Base-by-base conservation (phyloP, 495 filamentous ascomycete species). In the Parmelia sp. region DNA sequence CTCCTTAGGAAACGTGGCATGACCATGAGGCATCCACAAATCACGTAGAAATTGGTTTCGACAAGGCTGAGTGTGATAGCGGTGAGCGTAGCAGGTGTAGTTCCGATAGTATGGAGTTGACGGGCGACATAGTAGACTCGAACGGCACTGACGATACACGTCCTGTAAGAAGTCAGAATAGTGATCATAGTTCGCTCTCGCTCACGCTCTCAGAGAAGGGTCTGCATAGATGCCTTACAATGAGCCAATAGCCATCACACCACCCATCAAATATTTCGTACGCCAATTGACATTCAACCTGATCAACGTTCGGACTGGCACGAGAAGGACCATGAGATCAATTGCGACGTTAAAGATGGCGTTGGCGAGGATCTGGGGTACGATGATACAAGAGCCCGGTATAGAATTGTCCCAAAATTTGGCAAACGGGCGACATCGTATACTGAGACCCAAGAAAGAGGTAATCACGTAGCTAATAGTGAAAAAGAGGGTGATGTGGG, bases 221-320 rank as follows among this genome's bases (percentile, higher is more conserved):
- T 14, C 2, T 14, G 7, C 12, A 14, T 3, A 21, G 3, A 25
- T 6, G 15, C 4, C 56, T 37, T 58, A 58, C 56, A 39, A 11
- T 8, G 56, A 39, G 4, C 56, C 56, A 11, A 71, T 73, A 7
- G 72, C 71, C 7, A 76, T 56, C 25, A 75, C 72, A 42, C 42
- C 64, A 17, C 66, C 66, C 17, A 73, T 67, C 0, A 72, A 70
- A 57, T 75, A 59, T 57, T 75, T 77, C 62, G 72, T 70, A 33
- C 72, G 71, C 17, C 62, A 3, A 7, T 69, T 70, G 68, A 76
- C 74, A 62, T 77, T 74, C 60, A 76, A 67, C 67, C 55, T 62
- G 25, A 70, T 69, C n/a, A 77, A 62, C 70, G 72, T 73, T 2
- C 72, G 75, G 58, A 79, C 72, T 27, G 76, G 75, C 8, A 77